phyloP scores from a whole-genome alignment of 352 stramenopile species.

The Globisporangium polare region DNA sequence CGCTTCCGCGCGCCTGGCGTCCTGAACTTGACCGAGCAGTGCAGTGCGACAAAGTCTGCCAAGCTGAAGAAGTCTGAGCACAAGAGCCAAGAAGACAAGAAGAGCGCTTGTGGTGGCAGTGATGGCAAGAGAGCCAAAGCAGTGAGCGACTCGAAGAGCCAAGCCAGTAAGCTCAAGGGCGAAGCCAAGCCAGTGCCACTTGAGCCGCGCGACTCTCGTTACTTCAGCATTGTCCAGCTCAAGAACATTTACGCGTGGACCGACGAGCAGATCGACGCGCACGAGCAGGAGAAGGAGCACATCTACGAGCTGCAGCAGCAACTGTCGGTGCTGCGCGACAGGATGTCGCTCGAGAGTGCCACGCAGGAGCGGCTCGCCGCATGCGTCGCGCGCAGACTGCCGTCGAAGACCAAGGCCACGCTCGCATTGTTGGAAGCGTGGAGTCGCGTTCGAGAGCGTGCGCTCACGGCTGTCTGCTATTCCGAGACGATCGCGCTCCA shows the following conservation, averaged over 20 bases:
- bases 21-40: not conserved
- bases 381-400: conserved; percentile 9
- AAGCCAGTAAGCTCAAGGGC: not conserved
- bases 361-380: not conserved
- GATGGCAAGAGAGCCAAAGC: not conserved
- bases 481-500: conserved; percentile 45
- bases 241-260: conserved; percentile 40
- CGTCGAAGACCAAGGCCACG: not conserved
- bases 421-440: conserved; percentile 6
- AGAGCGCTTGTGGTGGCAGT: not conserved
- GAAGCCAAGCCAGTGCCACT: not conserved
- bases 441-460: conserved; percentile 17
- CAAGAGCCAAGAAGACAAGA: not conserved
- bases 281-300: conserved; percentile 39
- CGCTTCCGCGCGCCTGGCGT: conserved; percentile 13
- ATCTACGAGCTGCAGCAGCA: conserved; percentile 36
- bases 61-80: not conserved
- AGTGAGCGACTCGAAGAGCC: not conserved
- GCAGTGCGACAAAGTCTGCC: not conserved
- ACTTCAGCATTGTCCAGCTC: conserved; percentile 11
- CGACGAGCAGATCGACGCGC: conserved; percentile 40
- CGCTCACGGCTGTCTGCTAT: conserved; percentile 18
- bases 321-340: conserved; percentile 26
- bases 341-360: conserved; percentile 18
- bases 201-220: not conserved